These are phyloP conservation scores for Diplodia intermedia DNA, from an alignment of 2,329 filamentous ascomycete species.

Conservation along the genomic window DNA sequence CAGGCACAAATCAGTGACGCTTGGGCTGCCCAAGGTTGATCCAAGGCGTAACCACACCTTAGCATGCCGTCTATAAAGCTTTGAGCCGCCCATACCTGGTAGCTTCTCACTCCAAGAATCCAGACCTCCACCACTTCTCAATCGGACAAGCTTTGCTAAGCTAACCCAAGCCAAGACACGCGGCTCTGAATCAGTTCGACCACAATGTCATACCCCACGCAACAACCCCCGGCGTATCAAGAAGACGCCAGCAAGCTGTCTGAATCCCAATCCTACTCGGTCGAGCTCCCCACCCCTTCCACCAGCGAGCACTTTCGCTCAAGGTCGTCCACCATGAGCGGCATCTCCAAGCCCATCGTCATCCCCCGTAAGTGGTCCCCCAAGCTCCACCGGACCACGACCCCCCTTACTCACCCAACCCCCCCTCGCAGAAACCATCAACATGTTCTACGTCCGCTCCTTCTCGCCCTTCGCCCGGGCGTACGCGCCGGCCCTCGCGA, in stretches of 20 bases:
- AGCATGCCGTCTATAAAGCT: background rate
- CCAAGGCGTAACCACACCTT: background rate
- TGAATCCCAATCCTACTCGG: background rate
- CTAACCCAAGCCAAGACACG: too few species aligned
- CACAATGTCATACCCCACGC: background rate
- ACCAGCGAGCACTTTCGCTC: background rate
- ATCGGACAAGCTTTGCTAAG: background rate
- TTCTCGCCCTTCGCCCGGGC: conserved; percentile 26
- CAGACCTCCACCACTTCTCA: background rate
- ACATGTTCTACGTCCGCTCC: conserved; percentile 31
- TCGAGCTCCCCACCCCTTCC: background rate
- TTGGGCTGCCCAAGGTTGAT: background rate
- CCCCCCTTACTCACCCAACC: background rate
- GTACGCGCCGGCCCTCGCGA: conserved; percentile 15
- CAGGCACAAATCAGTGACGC: background rate
- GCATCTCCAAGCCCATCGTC: conserved; percentile 23
- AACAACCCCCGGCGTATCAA: conserved; percentile 20
- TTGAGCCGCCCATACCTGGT: background rate
- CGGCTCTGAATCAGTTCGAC: background rate
- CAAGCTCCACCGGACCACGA: too few species aligned
- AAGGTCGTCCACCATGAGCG: conserved; percentile 11
- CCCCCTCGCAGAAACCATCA: conserved; percentile 21
- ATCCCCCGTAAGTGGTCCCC: conserved; percentile 14
- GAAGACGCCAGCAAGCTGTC: background rate
- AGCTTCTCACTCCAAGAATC: background rate